Percentiles rank a stretch among this genome's conserved stretches.
phyloP scores from a whole-genome alignment of 805 yeast genomes.

The Myxozyma melibiosi region DNA sequence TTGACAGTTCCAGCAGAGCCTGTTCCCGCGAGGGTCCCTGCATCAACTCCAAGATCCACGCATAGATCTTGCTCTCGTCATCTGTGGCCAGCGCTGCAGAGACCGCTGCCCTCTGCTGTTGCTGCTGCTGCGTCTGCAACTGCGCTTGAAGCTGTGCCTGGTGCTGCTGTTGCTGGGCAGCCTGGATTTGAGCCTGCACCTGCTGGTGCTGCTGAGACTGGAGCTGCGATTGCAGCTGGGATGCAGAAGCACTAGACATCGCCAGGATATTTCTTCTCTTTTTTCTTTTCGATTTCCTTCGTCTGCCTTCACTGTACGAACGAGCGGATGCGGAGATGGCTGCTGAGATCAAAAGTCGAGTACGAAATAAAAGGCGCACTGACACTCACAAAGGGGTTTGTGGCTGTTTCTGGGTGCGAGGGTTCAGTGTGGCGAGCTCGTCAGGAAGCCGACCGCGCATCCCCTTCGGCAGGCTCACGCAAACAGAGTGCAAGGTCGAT shows the following conservation, averaged over 20 bases:
- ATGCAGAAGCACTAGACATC: conserved; percentile 22
- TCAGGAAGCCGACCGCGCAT: background rate
- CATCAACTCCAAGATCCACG: conserved; percentile 87
- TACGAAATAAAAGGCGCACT: too few relatives aligned
- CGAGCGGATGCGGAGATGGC: too few relatives aligned
- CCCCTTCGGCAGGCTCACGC: background rate
- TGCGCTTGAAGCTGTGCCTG: conserved; percentile 25
- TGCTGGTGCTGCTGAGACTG: conserved; percentile 24
- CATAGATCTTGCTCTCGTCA: conserved; percentile 50
- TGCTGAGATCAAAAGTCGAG: too few relatives aligned
- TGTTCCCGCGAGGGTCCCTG: conserved; percentile 91
- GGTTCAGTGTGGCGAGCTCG: background rate
- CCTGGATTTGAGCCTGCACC: conserved; percentile 19
- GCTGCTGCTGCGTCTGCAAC: conserved; percentile 23
- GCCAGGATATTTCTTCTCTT: too few relatives aligned
- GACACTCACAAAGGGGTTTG: too few relatives aligned
- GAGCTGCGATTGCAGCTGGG: conserved; percentile 22
- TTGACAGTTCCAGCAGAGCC: conserved; percentile 88
- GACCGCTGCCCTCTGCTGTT: background rate
- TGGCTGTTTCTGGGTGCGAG: background rate
- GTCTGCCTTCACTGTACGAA: too few relatives aligned
- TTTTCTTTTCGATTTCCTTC: too few relatives aligned
- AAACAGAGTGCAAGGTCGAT: too few relatives aligned
- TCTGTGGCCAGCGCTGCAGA: conserved; percentile 10
- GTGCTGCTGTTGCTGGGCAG: conserved; percentile 25